Percentiles rank a stretch among this genome's conserved stretches.
phyloP scores from a whole-genome alignment of 345 rosid species.

The Populus tremula region DNA sequence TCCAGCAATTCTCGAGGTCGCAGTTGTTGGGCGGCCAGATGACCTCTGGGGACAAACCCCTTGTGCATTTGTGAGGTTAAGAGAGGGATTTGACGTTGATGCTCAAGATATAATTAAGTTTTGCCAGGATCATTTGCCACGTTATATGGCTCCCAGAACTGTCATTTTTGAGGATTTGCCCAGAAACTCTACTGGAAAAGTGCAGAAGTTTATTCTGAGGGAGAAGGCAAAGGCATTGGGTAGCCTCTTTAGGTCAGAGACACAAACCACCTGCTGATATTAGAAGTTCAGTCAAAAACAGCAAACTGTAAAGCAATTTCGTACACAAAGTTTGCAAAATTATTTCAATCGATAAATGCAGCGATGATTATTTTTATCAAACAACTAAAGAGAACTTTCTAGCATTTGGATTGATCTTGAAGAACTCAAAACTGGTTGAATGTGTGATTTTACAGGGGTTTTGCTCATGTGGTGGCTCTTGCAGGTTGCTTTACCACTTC shows the following conservation, averaged over 20 bases:
- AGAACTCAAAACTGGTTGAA: too few species aligned
- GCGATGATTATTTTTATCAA: too few species aligned
- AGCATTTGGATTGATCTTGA: too few species aligned
- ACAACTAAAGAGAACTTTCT: too few species aligned
- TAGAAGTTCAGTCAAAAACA: too few species aligned
- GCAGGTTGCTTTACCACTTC: too few species aligned
- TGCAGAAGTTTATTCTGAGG: conserved; percentile 27
- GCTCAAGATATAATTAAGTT: conserved; percentile 16
- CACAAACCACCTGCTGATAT: background rate
- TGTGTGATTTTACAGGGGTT: too few species aligned
- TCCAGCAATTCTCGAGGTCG: conserved; percentile 66
- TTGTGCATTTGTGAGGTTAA: conserved; percentile 75
- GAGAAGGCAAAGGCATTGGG: conserved; percentile 44
- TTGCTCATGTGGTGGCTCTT: too few species aligned
- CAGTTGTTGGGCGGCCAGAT: conserved; percentile 76
- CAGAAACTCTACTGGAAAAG: conserved; percentile 25
- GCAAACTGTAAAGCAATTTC: background rate
- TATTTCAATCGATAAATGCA: too few species aligned
- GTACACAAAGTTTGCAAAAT: too few species aligned
- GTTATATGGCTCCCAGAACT: conserved; percentile 25
- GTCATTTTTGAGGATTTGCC: conserved; percentile 28
- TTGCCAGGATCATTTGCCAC: conserved; percentile 19
- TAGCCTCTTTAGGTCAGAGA: conserved; percentile 27
- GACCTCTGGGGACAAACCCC: conserved; percentile 84
- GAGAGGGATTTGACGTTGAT: conserved; percentile 37